A percentile compares a stretch with the other conserved stretches of the same genome.
Conservation (phyloP, 306 rosid genomes). For the Cicer yamashitae region DNA sequence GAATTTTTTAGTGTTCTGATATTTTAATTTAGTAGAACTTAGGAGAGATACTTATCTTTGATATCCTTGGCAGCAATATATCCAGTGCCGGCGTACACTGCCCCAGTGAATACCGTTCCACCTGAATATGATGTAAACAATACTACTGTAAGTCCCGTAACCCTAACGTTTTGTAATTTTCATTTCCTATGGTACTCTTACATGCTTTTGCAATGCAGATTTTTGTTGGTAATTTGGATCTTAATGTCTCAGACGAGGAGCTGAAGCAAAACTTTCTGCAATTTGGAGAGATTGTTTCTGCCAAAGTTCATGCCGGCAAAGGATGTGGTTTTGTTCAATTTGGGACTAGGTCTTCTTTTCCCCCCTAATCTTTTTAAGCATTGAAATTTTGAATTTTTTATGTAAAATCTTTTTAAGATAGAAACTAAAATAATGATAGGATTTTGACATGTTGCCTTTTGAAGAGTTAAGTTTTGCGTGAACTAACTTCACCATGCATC, state of each 20-base stretch:
- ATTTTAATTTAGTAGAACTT: conserved; percentile 8
- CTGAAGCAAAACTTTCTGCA: conserved; percentile 83
- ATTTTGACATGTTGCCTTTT: conserved; percentile 20
- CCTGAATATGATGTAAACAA: conserved; percentile 77
- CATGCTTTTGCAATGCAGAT: conserved; percentile 55
- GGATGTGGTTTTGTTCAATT: conserved; percentile 91
- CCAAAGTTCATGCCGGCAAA: conserved; percentile 74
- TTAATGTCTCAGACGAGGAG: conserved; percentile 80
- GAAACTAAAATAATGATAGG: not conserved
- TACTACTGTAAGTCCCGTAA: conserved; percentile 69
- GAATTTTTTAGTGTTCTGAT: not conserved
- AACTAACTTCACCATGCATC: conserved; percentile 10
- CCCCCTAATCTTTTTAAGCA: conserved; percentile 4
- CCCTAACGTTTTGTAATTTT: conserved; percentile 14
- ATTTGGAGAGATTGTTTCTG: conserved; percentile 77
- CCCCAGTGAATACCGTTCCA: conserved; percentile 60
- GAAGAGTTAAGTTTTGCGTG: conserved; percentile 24
- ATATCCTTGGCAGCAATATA: conserved; percentile 61
- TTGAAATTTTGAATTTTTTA: conserved; percentile 24
- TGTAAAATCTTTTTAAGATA: not conserved
- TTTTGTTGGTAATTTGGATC: conserved; percentile 92
- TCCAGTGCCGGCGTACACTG: conserved; percentile 66
- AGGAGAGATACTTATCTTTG: conserved; percentile 36
- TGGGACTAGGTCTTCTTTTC: conserved; percentile 65
- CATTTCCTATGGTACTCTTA: conserved; percentile 34